Percentiles rank a stretch among this genome's conserved stretches.
phyloP scores from a whole-genome alignment of 2,329 filamentous ascomycete species.

The Calonectria leucothoes region DNA sequence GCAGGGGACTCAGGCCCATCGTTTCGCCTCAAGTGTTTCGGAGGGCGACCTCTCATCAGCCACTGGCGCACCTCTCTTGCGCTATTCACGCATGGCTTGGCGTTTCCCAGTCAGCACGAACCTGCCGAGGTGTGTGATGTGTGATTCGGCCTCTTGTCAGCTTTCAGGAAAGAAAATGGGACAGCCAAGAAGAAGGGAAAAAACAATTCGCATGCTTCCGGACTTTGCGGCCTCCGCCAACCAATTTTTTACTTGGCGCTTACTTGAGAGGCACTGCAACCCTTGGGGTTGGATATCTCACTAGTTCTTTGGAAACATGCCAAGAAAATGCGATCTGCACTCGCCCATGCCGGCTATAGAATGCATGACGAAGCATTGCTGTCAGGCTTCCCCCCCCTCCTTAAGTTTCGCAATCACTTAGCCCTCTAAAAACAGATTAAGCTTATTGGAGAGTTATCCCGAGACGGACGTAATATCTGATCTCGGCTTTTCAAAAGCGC shows the following conservation, averaged over 20 bases:
- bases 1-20: neutral
- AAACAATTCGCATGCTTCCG: neutral
- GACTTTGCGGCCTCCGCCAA: neutral
- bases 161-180: neutral
- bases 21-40: conserved; percentile 12
- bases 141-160: neutral
- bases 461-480: neutral
- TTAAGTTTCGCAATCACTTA: neutral
- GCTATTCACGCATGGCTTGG: neutral
- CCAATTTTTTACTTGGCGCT: neutral
- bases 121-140: neutral
- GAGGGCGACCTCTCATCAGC: neutral
- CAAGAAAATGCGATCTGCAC: conserved; percentile 8
- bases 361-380: neutral
- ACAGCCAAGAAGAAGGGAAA: neutral
- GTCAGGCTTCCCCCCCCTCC: neutral
- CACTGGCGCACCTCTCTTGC: neutral
- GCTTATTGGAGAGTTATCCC: neutral
- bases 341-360: neutral
- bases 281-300: neutral
- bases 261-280: neutral
- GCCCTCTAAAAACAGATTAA: neutral
- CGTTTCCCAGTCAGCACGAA: conserved; percentile 6
- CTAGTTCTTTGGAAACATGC: conserved; percentile 3
- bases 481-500: neutral